Percentiles rank a stretch among this genome's conserved stretches.
Evolutionary conservation across 106 monocot genomes (phyloP).

Genomic region (Dendrobium officinale): DNA sequence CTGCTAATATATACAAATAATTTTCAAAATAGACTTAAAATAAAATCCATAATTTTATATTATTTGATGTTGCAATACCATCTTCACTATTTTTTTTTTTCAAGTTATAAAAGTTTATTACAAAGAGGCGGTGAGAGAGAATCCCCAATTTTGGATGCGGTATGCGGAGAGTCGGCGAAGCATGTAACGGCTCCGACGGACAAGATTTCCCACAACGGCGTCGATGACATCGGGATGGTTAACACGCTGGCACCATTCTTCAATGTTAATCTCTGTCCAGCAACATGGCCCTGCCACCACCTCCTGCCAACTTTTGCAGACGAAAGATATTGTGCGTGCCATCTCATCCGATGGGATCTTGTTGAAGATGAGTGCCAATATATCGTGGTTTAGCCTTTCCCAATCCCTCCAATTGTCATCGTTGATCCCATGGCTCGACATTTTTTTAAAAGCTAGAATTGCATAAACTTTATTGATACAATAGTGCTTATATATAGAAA

Average conservation of each 20-base stretch:
- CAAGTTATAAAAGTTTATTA: neutral
- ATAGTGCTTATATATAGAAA: too few relatives aligned
- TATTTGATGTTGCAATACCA: too few relatives aligned
- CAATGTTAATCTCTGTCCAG: slow-evolving; percentile 4
- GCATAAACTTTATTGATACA: too few relatives aligned
- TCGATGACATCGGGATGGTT: neutral
- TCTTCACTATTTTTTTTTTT: too few relatives aligned
- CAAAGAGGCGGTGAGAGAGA: slow-evolving; percentile 3
- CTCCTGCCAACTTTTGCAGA: slow-evolving; percentile 1
- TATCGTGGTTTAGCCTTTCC: neutral
- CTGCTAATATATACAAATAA: too few relatives aligned
- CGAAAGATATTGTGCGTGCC: neutral
- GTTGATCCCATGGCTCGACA: neutral
- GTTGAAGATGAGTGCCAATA: neutral
- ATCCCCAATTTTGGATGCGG: neutral
- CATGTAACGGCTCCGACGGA: neutral
- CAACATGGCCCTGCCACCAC: neutral
- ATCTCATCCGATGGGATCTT: neutral
- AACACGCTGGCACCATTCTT: slow-evolving; percentile 3
- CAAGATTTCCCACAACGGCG: neutral
- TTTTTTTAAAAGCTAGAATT: too few relatives aligned
- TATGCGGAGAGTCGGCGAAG: neutral
- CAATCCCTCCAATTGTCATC: neutral
- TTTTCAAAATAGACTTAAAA: too few relatives aligned
- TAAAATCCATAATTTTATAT: too few relatives aligned